Percentiles rank a stretch among this genome's conserved stretches.
Conservation (phyloP, 2,329 filamentous ascomycete genomes). For the Aspergillus nomiae region DNA sequence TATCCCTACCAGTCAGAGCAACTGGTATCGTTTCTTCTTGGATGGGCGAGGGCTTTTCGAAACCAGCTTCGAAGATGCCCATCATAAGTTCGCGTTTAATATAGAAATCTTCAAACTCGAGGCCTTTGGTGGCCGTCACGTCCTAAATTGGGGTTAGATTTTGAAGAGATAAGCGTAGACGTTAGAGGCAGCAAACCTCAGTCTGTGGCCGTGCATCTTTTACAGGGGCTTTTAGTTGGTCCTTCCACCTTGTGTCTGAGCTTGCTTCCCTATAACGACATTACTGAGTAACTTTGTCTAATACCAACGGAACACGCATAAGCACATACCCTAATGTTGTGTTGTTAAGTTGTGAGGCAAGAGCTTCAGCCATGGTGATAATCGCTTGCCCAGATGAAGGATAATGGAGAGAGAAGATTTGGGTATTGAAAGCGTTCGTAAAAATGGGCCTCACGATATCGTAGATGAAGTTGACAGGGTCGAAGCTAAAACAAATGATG, state of each 20-base stretch:
- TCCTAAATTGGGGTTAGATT: conserved; percentile 60
- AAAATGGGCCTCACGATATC: neutral
- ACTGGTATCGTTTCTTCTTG: conserved; percentile 99
- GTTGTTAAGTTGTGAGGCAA: conserved; percentile 49
- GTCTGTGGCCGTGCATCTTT: conserved; percentile 54
- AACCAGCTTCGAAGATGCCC: conserved; percentile 98
- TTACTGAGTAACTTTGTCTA: conserved; percentile 15
- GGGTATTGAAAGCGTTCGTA: neutral
- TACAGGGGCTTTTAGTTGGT: conserved; percentile 47
- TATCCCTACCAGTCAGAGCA: conserved; percentile 89
- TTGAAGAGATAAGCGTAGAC: conserved; percentile 10
- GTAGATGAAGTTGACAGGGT: neutral
- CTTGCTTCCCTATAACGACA: conserved; percentile 37
- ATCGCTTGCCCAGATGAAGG: conserved; percentile 16
- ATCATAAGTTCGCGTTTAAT: conserved; percentile 95
- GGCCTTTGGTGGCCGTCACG: conserved; percentile 95
- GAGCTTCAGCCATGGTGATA: conserved; percentile 44
- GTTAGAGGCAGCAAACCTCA: conserved; percentile 40
- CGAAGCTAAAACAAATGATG: neutral
- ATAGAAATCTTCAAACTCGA: conserved; percentile 96
- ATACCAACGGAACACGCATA: no score
- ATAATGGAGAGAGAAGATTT: neutral
- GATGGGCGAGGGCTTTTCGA: conserved; percentile 97
- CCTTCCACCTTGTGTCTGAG: conserved; percentile 46
- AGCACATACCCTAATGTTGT: conserved; percentile 45